Evolutionary conservation across 768 basidiomycete genomes (phyloP).

Genomic region (Saitozyma sp.): DNA sequence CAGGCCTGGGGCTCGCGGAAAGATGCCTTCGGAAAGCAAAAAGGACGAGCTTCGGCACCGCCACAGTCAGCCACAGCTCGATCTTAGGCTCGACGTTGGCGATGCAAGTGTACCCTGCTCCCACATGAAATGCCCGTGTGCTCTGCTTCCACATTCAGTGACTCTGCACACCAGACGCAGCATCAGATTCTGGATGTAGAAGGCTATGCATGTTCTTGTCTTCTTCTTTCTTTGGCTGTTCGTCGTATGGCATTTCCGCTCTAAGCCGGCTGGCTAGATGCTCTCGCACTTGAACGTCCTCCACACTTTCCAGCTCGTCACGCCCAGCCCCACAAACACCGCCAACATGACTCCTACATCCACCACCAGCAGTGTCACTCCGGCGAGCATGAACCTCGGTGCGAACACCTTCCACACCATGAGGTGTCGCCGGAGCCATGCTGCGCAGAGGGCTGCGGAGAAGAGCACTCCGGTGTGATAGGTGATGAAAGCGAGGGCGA

Average conservation of each 20-base stretch:
- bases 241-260: not conserved
- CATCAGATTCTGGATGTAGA: not conserved
- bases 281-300: constrained; percentile 49
- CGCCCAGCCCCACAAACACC: constrained; percentile 59
- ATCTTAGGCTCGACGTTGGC: not conserved
- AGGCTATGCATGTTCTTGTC: not conserved
- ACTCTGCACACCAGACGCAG: not conserved
- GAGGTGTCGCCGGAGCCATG: constrained; percentile 75
- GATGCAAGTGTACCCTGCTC: not conserved
- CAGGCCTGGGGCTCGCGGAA: not conserved
- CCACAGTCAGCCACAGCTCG: not conserved
- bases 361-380: constrained; percentile 64
- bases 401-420: constrained; percentile 99
- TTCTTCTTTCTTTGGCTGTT: not conserved
- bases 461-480: constrained; percentile 69
- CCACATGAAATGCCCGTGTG: not conserved
- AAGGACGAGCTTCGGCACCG: no score
- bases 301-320: constrained; percentile 48
- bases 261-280: constrained; percentile 15
- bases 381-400: constrained; percentile 84
- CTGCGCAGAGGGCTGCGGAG: constrained; percentile 70
- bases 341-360: constrained; percentile 70
- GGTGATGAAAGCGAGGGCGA: constrained; percentile 64
- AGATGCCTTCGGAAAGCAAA: no score
- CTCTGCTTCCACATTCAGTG: not conserved